These are phyloP conservation scores for Fraxinus latifolia DNA, from an alignment of 305 asterid species.

Conservation along the genomic window DNA sequence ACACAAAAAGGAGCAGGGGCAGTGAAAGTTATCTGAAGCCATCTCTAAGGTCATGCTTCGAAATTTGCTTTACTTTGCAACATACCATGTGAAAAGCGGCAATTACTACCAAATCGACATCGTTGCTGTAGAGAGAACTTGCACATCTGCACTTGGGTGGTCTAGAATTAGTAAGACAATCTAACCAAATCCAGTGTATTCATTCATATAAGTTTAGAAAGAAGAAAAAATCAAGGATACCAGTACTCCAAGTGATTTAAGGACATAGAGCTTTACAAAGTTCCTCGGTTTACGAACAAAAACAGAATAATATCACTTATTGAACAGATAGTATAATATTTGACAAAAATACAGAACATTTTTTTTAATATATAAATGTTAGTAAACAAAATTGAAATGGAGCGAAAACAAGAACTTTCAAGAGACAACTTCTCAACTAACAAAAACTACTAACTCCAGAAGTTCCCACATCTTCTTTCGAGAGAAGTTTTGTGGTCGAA, in stretches of 20 bases:
- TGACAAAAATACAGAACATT: neutral
- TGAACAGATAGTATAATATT: neutral
- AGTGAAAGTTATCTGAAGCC: constrained; percentile 8
- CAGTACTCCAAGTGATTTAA: constrained; percentile 18
- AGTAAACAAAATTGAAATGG: constrained; percentile 6
- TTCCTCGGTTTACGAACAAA: constrained; percentile 17
- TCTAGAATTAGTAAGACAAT: constrained; percentile 65
- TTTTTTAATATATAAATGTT: neutral
- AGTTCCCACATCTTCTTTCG: neutral
- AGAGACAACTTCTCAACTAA: neutral
- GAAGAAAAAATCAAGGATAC: constrained; percentile 23
- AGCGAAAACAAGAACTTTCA: neutral
- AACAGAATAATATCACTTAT: neutral
- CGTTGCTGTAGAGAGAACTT: constrained; percentile 97
- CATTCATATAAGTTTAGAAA: constrained; percentile 20
- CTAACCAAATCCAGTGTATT: constrained; percentile 38
- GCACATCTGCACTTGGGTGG: constrained; percentile 99
- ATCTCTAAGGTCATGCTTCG: constrained; percentile 24
- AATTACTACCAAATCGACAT: constrained; percentile 96
- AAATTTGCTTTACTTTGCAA: constrained; percentile 33
- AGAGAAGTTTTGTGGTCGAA: neutral
- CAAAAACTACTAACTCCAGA: neutral
- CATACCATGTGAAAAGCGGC: constrained; percentile 99
- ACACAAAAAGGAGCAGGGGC: constrained; percentile 18
- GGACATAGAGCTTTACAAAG: constrained; percentile 8